Conservation (phyloP, 2,329 filamentous ascomycete species). For the Aaosphaeria pasadenensis region DNA sequence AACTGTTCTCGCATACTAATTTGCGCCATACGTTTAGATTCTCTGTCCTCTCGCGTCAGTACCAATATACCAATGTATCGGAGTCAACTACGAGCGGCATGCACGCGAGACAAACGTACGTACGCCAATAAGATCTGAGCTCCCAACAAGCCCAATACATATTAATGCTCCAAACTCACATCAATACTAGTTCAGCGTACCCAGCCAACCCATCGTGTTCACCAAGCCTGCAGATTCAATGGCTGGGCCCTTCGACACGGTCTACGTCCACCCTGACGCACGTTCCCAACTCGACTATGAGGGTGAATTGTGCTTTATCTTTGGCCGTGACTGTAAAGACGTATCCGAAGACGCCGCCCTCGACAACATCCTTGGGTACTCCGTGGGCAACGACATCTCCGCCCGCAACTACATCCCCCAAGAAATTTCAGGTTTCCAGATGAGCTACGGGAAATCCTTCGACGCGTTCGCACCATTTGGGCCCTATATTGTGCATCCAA, state of each 20-base stretch:
- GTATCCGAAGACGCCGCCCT: slow-evolving; percentile 46
- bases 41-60: neutral
- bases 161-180: too few species aligned
- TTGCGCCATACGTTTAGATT: neutral
- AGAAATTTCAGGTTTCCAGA: slow-evolving; percentile 32
- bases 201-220: slow-evolving; percentile 40
- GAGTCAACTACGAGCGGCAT: neutral
- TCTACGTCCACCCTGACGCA: slow-evolving; percentile 20
- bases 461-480: slow-evolving; percentile 46
- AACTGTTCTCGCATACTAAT: too few species aligned
- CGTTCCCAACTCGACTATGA: slow-evolving; percentile 34
- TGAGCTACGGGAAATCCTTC: slow-evolving; percentile 44
- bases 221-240: slow-evolving; percentile 36
- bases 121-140: neutral
- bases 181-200: slow-evolving; percentile 20
- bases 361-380: slow-evolving; percentile 62
- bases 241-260: slow-evolving; percentile 25
- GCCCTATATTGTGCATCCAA: slow-evolving; percentile 34
- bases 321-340: slow-evolving; percentile 32
- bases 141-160: too few species aligned
- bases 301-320: slow-evolving; percentile 35
- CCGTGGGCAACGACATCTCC: slow-evolving; percentile 62
- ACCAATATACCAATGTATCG: neutral
- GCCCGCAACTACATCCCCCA: slow-evolving; percentile 52
- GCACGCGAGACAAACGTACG: neutral